Evolutionary conservation across 768 basidiomycete genomes (phyloP).

Genomic region (Asterophora parasitica): DNA sequence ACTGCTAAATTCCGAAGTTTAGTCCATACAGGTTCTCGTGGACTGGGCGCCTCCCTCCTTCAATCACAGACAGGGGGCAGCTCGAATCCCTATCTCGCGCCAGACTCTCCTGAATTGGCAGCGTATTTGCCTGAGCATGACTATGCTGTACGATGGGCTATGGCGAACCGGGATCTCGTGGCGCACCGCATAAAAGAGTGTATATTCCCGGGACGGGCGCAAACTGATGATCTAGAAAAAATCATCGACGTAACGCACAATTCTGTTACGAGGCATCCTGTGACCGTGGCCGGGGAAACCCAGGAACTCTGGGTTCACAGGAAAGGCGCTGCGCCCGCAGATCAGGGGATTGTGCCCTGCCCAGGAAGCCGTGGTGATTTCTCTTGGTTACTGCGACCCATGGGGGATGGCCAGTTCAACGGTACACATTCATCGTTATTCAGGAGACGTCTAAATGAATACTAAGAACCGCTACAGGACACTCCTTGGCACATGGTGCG

Average conservation of each 20-base stretch:
- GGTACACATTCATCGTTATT: conserved; percentile 13
- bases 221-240: conserved; percentile 17
- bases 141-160: conserved; percentile 33
- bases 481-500: conserved; percentile 36
- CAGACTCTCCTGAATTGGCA: conserved; percentile 23
- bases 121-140: conserved; percentile 31
- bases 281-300: conserved; percentile 15
- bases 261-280: conserved; percentile 25
- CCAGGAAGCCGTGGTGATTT: conserved; percentile 36
- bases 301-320: conserved; percentile 31
- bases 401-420: conserved; percentile 30
- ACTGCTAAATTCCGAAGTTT: not conserved
- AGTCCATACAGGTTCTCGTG: conserved; percentile 37
- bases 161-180: conserved; percentile 34
- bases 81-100: conserved; percentile 32
- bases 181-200: conserved; percentile 32
- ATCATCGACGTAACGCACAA: conserved; percentile 35
- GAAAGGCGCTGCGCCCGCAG: conserved; percentile 35
- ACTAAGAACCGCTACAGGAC: conserved; percentile 15
- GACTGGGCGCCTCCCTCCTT: conserved; percentile 30
- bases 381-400: conserved; percentile 30
- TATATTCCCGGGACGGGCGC: conserved; percentile 14
- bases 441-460: not conserved
- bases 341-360: conserved; percentile 30
- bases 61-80: conserved; percentile 22